Conservation (phyloP, 1,284 basidiomycete species). For the Lignosus rhinocerotis region DNA sequence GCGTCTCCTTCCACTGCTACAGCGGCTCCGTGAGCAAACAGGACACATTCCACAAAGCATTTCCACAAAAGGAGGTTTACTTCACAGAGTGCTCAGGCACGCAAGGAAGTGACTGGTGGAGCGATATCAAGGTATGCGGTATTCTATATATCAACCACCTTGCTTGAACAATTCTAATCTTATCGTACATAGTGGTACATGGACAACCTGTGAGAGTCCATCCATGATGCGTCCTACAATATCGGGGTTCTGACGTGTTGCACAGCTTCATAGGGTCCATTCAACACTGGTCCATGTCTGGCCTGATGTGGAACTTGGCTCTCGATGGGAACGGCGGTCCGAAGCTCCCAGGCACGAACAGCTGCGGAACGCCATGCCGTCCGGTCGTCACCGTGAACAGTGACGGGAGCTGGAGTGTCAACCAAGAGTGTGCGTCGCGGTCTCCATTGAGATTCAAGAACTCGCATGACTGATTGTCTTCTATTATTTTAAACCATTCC, state of each 20-base stretch:
- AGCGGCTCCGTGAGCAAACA: slow-evolving; percentile 42
- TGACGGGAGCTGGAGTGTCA: slow-evolving; percentile 60
- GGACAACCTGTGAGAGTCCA: slow-evolving; percentile 60
- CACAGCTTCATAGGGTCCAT: slow-evolving; percentile 45
- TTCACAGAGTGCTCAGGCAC: slow-evolving; percentile 55
- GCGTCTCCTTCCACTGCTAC: slow-evolving; percentile 55
- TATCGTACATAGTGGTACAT: slow-evolving; percentile 40
- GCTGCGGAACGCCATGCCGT: slow-evolving; percentile 64
- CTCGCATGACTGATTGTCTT: background rate
- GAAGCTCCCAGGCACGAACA: slow-evolving; percentile 61
- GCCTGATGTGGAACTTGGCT: slow-evolving; percentile 66
- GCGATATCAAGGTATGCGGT: slow-evolving; percentile 62
- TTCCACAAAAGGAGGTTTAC: slow-evolving; percentile 50
- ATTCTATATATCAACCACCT: background rate
- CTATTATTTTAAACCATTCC: background rate
- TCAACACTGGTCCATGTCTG: slow-evolving; percentile 49
- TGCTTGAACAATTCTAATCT: slow-evolving; percentile 7
- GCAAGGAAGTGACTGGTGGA: slow-evolving; percentile 73
- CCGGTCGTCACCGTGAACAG: slow-evolving; percentile 66
- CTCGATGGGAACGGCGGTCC: slow-evolving; percentile 62
- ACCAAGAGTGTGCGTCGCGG: slow-evolving; percentile 63
- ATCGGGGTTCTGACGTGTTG: background rate
- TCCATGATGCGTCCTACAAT: background rate
- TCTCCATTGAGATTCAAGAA: background rate
- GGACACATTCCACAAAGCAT: slow-evolving; percentile 45